phyloP scores from a whole-genome alignment of 2,329 filamentous ascomycete species.

The Penicillium concentricum region DNA sequence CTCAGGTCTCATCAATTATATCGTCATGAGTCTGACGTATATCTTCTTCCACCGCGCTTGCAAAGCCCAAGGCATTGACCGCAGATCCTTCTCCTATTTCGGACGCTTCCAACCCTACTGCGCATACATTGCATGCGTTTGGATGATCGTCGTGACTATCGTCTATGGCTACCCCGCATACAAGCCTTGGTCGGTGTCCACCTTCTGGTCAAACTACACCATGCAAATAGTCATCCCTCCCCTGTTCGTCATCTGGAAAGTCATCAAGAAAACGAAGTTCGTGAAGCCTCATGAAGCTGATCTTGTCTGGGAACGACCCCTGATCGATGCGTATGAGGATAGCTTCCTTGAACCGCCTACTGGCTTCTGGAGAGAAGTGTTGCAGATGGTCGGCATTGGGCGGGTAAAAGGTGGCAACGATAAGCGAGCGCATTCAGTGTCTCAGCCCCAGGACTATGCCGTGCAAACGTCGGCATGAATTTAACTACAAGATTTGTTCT shows the following conservation, averaged over 20 bases:
- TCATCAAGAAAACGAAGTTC: constrained; percentile 59
- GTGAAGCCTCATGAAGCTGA: constrained; percentile 57
- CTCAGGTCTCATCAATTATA: constrained; percentile 56
- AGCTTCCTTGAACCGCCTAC: constrained; percentile 50
- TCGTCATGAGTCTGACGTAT: constrained; percentile 60
- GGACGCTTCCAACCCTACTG: constrained; percentile 61
- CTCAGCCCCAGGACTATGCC: neutral
- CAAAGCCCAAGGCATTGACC: constrained; percentile 53
- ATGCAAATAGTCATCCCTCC: constrained; percentile 57
- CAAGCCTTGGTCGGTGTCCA: constrained; percentile 46
- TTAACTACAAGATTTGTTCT: neutral
- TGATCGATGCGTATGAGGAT: constrained; percentile 59
- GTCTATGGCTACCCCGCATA: constrained; percentile 59
- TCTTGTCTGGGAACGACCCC: constrained; percentile 60
- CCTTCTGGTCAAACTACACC: constrained; percentile 55
- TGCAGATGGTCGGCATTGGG: constrained; percentile 43
- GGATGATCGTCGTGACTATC: constrained; percentile 26
- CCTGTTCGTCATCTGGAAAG: constrained; percentile 62
- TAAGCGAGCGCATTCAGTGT: neutral
- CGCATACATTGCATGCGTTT: constrained; percentile 32
- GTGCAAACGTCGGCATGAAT: neutral
- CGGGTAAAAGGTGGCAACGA: constrained; percentile 21
- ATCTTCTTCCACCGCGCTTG: constrained; percentile 58
- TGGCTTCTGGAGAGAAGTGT: constrained; percentile 58
- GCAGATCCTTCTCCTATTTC: constrained; percentile 56